Evolutionary conservation across 495 filamentous ascomycete species (phyloP).

Genomic region (Lophiostoma macrostomum): DNA sequence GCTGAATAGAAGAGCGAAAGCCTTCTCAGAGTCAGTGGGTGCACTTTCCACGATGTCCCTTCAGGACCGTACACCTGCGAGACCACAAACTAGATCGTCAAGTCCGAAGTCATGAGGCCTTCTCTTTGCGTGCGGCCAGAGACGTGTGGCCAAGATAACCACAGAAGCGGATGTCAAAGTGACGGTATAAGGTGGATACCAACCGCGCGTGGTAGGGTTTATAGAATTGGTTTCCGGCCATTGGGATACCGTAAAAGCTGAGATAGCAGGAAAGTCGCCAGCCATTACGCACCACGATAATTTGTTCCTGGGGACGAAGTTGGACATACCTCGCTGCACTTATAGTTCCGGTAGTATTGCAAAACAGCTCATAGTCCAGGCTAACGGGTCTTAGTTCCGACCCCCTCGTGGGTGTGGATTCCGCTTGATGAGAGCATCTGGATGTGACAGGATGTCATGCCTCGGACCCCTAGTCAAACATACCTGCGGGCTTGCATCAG

Average conservation of each 20-base stretch:
- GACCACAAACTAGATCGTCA: slow-evolving; percentile 14
- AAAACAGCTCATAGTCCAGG: no score
- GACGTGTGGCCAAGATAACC: background rate
- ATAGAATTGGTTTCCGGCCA: slow-evolving; percentile 14
- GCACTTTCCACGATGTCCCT: background rate
- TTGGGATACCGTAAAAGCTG: slow-evolving; percentile 1
- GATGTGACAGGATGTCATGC: background rate
- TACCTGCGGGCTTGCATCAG: slow-evolving; percentile 9
- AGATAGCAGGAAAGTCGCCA: slow-evolving; percentile 20
- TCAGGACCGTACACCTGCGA: slow-evolving; percentile 14
- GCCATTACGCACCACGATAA: slow-evolving; percentile 14
- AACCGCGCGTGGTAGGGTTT: slow-evolving; percentile 14
- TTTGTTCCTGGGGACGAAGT: background rate
- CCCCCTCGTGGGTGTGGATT: no score
- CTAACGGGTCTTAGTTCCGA: no score
- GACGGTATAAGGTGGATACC: slow-evolving; percentile 19
- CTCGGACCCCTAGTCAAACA: background rate
- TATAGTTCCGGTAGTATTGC: no score
- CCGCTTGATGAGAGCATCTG: no score
- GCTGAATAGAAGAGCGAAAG: slow-evolving; percentile 13
- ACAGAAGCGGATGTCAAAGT: slow-evolving; percentile 6
- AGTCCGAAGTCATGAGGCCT: slow-evolving; percentile 2
- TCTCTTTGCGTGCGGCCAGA: slow-evolving; percentile 13
- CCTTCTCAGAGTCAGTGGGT: slow-evolving; percentile 6
- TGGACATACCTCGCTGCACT: no score